Evolutionary conservation across 192 early-diverging fungal genomes (phyloP), one percentile per base, ranked within the genome.

Genomic region (Helicostylum pulchrum): DNA sequence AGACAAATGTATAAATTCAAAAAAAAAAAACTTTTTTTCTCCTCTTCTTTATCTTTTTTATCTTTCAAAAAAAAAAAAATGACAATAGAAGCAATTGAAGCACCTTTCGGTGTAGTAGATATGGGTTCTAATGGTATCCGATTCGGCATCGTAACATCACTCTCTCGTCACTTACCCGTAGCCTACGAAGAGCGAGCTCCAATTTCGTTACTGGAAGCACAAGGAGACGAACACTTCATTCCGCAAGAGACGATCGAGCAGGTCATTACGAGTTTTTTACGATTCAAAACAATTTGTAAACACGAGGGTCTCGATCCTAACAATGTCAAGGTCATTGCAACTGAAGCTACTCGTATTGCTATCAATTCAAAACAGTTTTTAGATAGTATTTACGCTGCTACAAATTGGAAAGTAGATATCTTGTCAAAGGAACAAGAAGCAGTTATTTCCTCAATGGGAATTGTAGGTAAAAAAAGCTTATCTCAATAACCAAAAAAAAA

Each of bases 91-190:
- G 12, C 31, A 42, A 53, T 62, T 7, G 36, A 54, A 23, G 65
- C 54, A 42, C 74, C 79, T 10, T 61, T 81, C 1, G 83, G 75
- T 9, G 76, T 85, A 8, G 65, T 85, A 7, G 83, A 85, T 50
- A 85, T 85, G 76, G 83, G 83, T 31, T 80, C 79, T 49, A 85
- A 85, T 64, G 83, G 83, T 32, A 82, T 85, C 21, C 72, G 83
- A 31, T 85, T 85, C 31, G 78, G 78, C 8, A 80, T 85, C 43
- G 70, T 82, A n/a, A 70, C 65, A 10, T 72, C 75, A 1, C 53
- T 82, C 1, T 60, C 66, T 34, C 68, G 83, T 8, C 77, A 82
- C 43, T 61, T 85, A 1, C 80, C 80, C 8, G 80, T 82, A 14
- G 31, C 78, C 2, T 85, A 77, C 34, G 83, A 85, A 61, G 83